phyloP scores from a whole-genome alignment of 2,329 filamentous ascomycete species.

The Paradendryphiella salina region DNA sequence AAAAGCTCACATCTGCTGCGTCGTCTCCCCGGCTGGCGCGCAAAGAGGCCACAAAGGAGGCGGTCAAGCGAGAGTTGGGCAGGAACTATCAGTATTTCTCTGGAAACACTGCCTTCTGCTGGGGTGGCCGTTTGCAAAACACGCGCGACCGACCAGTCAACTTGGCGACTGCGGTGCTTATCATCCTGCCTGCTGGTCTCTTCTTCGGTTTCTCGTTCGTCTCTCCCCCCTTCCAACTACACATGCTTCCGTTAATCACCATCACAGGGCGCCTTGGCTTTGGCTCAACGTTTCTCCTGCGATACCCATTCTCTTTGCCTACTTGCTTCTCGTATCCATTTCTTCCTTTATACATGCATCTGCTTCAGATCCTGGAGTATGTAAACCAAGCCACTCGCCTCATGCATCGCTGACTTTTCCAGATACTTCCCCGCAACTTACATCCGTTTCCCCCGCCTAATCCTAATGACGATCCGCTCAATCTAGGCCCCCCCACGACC shows the following conservation, averaged over 20 bases:
- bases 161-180: constrained; percentile 76
- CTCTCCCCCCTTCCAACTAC: not conserved
- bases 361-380: constrained; percentile 86
- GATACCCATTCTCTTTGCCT: constrained; percentile 86
- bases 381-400: constrained; percentile 46
- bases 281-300: constrained; percentile 87
- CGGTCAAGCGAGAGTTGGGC: constrained; percentile 55
- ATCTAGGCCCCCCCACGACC: constrained; percentile 80
- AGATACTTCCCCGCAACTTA: constrained; percentile 91
- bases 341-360: constrained; percentile 96
- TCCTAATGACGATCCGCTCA: constrained; percentile 77
- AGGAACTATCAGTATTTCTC: constrained; percentile 91
- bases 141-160: constrained; percentile 86
- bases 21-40: constrained; percentile 69
- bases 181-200: constrained; percentile 76
- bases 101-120: constrained; percentile 89
- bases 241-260: constrained; percentile 23
- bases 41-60: constrained; percentile 48
- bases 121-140: constrained; percentile 85
- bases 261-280: constrained; percentile 69
- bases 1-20: constrained; percentile 79
- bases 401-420: constrained; percentile 21
- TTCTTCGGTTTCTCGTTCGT: constrained; percentile 81
- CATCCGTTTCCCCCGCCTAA: constrained; percentile 81
- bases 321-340: constrained; percentile 85